Evolutionary conservation across 116 monocot genomes (phyloP), one percentile per base, ranked within the genome.

Genomic region (Trichopus zeylanicus): DNA sequence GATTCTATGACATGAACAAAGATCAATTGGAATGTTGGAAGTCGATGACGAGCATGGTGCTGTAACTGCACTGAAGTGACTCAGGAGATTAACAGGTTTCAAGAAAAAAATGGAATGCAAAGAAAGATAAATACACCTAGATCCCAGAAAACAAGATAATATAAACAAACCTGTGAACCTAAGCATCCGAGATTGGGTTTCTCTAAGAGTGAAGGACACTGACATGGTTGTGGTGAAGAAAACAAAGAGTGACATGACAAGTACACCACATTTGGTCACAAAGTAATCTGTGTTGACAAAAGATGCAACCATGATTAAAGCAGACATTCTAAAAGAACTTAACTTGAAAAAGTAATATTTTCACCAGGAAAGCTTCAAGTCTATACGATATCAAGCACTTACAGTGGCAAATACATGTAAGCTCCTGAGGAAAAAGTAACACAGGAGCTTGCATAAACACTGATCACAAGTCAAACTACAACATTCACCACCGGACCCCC

Each of bases 191-290:
- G 98, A 91, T 71, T 98, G 98, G 51, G 98, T 98, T 70, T 98
- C 98, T 61, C 98, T 84, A 26, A 98, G 69, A 12, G 91, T 98
- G 67, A 98, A 98, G 46, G 98, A 91, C 51, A 98, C 98, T 5
- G 98, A 98, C 98, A 98, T 98, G 13, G 91, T 98, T 26, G 98
- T 98, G 21, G 98, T 98, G 80, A 98, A 98, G 72, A 98, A 98
- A 63, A 98, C 98, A 83, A 98, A 98, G 11, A 98, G 70, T 30
- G 98, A 98, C 98, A 98, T 91, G 48, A 91, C 82, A 39, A 98
- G 87, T 60, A 98, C 98, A 51, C 88, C 88, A 49, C 98, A 85
- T 69, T 98, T 98, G 23, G 92, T 91, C 54, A 91, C 91, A 74
- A 98, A 78, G 57, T 91, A 98, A 33, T 91, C 98, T 98, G 84